Evolutionary conservation across 164 flowering plant species (phyloP).

Genomic region (Vitis labrusca): DNA sequence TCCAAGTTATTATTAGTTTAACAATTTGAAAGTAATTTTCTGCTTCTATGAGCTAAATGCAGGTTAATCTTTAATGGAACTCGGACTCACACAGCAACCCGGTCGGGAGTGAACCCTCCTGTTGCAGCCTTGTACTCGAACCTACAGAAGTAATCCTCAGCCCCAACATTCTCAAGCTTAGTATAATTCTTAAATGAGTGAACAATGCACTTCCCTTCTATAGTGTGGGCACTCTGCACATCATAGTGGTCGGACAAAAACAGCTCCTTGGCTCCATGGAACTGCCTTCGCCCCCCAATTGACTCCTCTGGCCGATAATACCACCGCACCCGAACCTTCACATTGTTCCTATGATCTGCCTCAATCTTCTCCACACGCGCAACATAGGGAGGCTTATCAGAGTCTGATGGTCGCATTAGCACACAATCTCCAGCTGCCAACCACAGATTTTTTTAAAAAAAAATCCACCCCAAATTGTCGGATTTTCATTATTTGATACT

Average conservation of each 20-base stretch:
- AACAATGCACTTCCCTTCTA: slow-evolving; percentile 72
- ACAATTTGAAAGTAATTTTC: too few relatives aligned
- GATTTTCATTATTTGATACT: too few relatives aligned
- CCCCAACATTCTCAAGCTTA: slow-evolving; percentile 73
- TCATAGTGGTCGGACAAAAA: slow-evolving; percentile 73
- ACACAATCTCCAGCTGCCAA: slow-evolving; percentile 68
- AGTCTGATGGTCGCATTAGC: slow-evolving; percentile 68
- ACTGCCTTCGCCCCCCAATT: slow-evolving; percentile 67
- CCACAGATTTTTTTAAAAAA: background rate
- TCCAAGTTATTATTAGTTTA: too few relatives aligned
- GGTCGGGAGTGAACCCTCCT: slow-evolving; percentile 73
- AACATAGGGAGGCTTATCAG: slow-evolving; percentile 67
- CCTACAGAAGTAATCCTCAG: slow-evolving; percentile 70
- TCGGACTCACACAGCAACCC: slow-evolving; percentile 71
- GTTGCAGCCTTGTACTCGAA: slow-evolving; percentile 77
- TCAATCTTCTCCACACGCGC: slow-evolving; percentile 67
- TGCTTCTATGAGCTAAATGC: too few relatives aligned
- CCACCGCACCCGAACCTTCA: slow-evolving; percentile 69
- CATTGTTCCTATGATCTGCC: slow-evolving; percentile 57
- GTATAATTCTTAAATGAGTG: slow-evolving; percentile 76
- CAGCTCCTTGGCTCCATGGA: slow-evolving; percentile 72
- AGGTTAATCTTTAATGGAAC: background rate
- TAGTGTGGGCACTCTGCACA: slow-evolving; percentile 71
- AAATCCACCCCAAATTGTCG: too few relatives aligned
- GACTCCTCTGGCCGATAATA: slow-evolving; percentile 79